Evolutionary conservation across 2,329 filamentous ascomycete species (phyloP).

Genomic region (Aspergillus tanneri): DNA sequence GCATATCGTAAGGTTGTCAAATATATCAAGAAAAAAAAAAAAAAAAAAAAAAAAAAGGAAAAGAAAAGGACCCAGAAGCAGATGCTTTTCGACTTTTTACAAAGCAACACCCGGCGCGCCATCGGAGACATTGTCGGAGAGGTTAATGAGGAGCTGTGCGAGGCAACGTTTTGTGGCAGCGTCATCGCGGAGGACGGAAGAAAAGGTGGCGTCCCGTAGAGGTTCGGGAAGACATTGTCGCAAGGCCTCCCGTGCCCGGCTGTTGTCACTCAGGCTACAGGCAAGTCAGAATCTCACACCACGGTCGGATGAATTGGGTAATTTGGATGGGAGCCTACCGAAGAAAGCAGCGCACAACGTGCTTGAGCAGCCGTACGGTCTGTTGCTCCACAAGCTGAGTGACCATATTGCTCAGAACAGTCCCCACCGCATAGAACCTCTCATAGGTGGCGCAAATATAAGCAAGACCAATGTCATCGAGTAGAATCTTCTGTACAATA

Average conservation of each 20-base stretch:
- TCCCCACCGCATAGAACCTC: conserved; percentile 96
- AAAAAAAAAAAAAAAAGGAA: conserved; percentile 31
- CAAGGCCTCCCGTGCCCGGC: conserved; percentile 88
- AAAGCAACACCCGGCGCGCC: conserved; percentile 40
- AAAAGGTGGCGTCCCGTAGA: conserved; percentile 97
- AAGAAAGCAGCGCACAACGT: conserved; percentile 95
- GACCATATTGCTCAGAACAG: conserved; percentile 98
- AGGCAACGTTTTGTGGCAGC: conserved; percentile 97
- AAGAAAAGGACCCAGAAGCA: conserved; percentile 32
- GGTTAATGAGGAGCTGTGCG: conserved; percentile 93
- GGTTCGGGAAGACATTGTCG: conserved; percentile 95
- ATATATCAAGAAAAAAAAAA: conserved; percentile 35
- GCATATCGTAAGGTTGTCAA: conserved; percentile 41
- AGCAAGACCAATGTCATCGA: conserved; percentile 93
- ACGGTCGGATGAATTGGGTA: not conserved
- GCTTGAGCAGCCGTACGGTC: conserved; percentile 91
- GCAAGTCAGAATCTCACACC: conserved; percentile 5
- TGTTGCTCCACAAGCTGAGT: conserved; percentile 96
- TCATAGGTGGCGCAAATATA: conserved; percentile 99
- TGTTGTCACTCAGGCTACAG: conserved; percentile 85
- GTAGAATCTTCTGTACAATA: conserved; percentile 97
- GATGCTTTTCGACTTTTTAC: conserved; percentile 36
- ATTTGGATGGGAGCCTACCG: conserved; percentile 58
- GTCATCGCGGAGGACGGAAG: conserved; percentile 91
- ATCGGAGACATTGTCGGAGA: conserved; percentile 80